phyloP scores from a whole-genome alignment of 1,139 yeast genomes.

The Hansenula anomala region DNA sequence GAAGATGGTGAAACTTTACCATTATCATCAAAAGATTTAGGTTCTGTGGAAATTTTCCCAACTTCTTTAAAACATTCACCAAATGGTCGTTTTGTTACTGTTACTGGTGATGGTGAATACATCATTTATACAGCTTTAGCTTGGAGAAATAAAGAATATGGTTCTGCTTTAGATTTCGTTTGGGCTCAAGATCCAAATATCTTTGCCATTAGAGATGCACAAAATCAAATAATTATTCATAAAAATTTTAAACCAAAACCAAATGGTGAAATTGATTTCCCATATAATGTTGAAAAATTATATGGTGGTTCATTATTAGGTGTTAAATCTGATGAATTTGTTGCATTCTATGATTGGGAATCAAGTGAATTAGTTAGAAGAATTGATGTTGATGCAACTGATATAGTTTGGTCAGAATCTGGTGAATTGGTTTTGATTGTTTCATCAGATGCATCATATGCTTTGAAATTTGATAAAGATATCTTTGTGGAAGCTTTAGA shows the following conservation, averaged over 20 bases:
- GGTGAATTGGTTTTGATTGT: constrained; percentile 84
- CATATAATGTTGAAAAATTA: constrained; percentile 73
- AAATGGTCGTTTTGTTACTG: constrained; percentile 95
- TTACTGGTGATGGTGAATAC: constrained; percentile 97
- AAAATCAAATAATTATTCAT: constrained; percentile 61
- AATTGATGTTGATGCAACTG: constrained; percentile 74
- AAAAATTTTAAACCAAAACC: constrained; percentile 82
- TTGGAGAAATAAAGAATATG: constrained; percentile 95
- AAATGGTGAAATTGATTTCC: constrained; percentile 56
- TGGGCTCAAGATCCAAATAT: constrained; percentile 92
- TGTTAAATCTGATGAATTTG: constrained; percentile 73
- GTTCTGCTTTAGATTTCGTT: constrained; percentile 83
- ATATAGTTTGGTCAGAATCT: constrained; percentile 88
- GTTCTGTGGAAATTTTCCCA: constrained; percentile 90
- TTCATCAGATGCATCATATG: constrained; percentile 75
- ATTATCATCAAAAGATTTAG: constrained; percentile 81
- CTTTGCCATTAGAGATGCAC: constrained; percentile 77
- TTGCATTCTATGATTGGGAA: constrained; percentile 93
- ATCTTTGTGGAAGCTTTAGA: constrained; percentile 60
- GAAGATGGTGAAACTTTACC: constrained; percentile 81
- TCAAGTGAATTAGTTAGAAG: constrained; percentile 78
- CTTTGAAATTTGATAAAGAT: constrained; percentile 68
- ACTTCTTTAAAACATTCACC: constrained; percentile 87
- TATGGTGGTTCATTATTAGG: constrained; percentile 87
- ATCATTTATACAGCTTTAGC: constrained; percentile 95